Base-by-base conservation (phyloP, 176 grass and related monocot species). In the Raddia guianensis region DNA sequence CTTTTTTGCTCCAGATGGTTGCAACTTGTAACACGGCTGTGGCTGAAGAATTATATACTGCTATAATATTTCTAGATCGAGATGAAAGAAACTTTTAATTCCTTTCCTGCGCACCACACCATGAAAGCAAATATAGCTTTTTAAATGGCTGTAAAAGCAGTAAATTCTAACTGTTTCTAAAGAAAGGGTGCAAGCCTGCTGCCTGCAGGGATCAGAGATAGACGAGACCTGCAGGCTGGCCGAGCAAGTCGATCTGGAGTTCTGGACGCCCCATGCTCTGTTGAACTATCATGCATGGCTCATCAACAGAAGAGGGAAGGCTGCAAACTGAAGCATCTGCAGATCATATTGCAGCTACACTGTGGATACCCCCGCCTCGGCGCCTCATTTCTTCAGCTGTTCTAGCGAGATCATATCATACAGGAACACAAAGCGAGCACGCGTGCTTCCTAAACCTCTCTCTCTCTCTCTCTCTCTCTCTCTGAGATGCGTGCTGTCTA, bases 11-110 rank as follows among this genome's bases (percentile, higher is more conserved):
- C 71, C 50, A 56, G 42, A 56, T 56, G 16, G 8, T 56, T 55
- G 42, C 18, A 70, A 42, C 5, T 56, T 47, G 42, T 33, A 70
- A 42, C 48, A 2, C 19, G 0, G 21, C 19, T 66, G 16, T 63
- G 40, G 50, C 12, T 59, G 46, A 47, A 62, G 70, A 60, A 60
- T 75, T 62, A 69, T 69, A 46, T 43, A 63, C 9, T 82, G 37
- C 20, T 61, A 33, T 40, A 37, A 16, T 11, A 14, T 34, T 16
- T 59, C 7, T 15, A 68, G 37, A 60, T 14, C 0, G 9, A 59
- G 27, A 80, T 51, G 10, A 45, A 19, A 54, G 42, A 6, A 73
- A 34, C 1, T 48, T 14, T 48, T 14, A 21, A 40, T 35, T 73
- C 19, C 4, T 48, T 54, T 86, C 44, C 43, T 16, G 8, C 42